These are phyloP conservation scores for Cajanus cajan DNA, from an alignment of 306 rosid species.

Conservation along the genomic window DNA sequence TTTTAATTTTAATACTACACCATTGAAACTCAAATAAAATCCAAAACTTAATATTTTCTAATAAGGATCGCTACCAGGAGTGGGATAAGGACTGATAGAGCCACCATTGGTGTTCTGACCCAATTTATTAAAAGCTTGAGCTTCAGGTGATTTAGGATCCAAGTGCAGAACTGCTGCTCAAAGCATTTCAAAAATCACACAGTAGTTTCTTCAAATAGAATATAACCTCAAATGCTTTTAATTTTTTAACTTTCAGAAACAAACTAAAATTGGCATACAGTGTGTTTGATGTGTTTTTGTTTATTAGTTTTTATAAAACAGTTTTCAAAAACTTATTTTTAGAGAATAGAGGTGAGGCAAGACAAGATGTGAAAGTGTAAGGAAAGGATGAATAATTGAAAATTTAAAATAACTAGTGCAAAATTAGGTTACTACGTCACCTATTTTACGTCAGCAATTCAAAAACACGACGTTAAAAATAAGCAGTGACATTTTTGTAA, in stretches of 20 bases:
- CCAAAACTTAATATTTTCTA: background rate
- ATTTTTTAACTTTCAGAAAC: background rate
- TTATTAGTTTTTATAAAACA: too few relatives aligned
- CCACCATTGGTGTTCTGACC: slow-evolving; percentile 24
- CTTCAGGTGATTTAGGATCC: slow-evolving; percentile 65
- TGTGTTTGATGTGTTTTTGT: too few relatives aligned
- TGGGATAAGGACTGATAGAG: slow-evolving; percentile 31
- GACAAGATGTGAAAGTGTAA: too few relatives aligned
- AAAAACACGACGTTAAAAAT: too few relatives aligned
- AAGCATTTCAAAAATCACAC: background rate
- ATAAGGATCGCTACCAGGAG: slow-evolving; percentile 35
- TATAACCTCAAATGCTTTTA: background rate
- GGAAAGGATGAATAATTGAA: too few relatives aligned
- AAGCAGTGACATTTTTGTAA: too few relatives aligned
- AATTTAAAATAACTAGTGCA: too few relatives aligned
- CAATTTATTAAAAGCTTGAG: slow-evolving; percentile 57
- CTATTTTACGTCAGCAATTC: too few relatives aligned
- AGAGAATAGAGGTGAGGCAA: too few relatives aligned
- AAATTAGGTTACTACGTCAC: too few relatives aligned
- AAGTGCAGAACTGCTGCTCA: slow-evolving; percentile 56
- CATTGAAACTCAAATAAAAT: background rate
- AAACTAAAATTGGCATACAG: too few relatives aligned
- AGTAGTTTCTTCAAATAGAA: background rate
- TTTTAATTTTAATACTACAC: background rate
- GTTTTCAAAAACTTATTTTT: too few relatives aligned